Evolutionary conservation across 192 early-diverging fungal species (phyloP).

Genomic region (Coemansia brasiliensis): DNA sequence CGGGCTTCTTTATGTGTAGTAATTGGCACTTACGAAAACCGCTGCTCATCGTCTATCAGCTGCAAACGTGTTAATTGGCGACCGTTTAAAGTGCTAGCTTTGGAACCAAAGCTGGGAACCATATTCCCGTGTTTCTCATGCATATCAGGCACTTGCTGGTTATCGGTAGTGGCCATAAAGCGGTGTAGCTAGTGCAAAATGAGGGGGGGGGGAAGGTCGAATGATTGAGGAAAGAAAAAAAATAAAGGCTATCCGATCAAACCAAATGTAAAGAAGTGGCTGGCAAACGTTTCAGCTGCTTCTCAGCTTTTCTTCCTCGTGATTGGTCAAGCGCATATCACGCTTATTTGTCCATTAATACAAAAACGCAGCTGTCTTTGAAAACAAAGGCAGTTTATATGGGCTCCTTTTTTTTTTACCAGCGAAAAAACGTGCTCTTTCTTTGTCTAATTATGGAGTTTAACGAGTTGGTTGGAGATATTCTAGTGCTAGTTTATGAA

Average conservation of each 20-base stretch:
- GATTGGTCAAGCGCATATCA: slow-evolving; percentile 4
- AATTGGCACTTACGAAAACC: slow-evolving; percentile 47
- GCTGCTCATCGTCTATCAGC: slow-evolving; percentile 50
- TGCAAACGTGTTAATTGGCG: slow-evolving; percentile 37
- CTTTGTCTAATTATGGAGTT: neutral
- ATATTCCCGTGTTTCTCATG: neutral
- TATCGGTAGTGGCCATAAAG: slow-evolving; percentile 2
- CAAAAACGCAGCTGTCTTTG: no score
- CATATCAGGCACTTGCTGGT: slow-evolving; percentile 30
- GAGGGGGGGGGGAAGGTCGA: neutral
- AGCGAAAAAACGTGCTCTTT: no score
- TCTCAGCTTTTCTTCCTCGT: neutral
- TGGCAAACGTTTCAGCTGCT: no score
- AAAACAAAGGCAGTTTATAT: no score
- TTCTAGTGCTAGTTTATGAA: neutral
- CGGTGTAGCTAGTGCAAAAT: neutral
- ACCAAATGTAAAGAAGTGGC: neutral
- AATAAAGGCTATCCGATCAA: neutral
- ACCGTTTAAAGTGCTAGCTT: neutral
- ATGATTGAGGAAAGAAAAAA: neutral
- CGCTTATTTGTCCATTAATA: neutral
- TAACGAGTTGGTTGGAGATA: neutral
- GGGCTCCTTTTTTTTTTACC: no score
- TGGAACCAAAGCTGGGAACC: neutral
- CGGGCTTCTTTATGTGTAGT: neutral